Base-by-base conservation (phyloP, 2,329 filamentous ascomycete species). In the Sphaerostilbella broomeana region DNA sequence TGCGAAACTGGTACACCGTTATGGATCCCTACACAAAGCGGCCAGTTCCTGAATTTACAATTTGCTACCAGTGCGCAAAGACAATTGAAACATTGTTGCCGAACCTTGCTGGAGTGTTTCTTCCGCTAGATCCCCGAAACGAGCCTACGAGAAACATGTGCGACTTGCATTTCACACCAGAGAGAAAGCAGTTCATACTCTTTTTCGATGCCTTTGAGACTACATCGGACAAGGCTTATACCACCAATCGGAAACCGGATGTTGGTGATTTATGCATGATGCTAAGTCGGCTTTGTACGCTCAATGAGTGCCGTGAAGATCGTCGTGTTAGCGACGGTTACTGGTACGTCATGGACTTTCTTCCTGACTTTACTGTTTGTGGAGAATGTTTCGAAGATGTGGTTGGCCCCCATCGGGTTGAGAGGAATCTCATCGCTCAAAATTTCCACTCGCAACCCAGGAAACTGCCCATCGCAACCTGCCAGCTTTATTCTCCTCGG, bases 321-420 rank as follows among this genome's bases (percentile, higher is more conserved):
- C 73, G 69, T n/a, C 69, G 77, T 4, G 61, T 83, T 3, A 59
- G 68, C n/a, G 72, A 77, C 39, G 73, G 70, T 10, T 66, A 72
- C 26, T 95, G 89, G 89, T 81, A 94, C 58, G 79, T 75, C 40
- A 86, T 94, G 58, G 77, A 84, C 1, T 69, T 75, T 11, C 65
- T 94, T 0, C 85, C 84, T 0, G 76, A 88, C 33, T 78, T 95
- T 52, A 87, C 84, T 1, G 81, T 94, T 4, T 97, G 89, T 60
- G 79, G 84, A 47, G 86, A 90, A 59, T 97, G 89, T 59, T 95
- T 84, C 57, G 76, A 86, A 12, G 79, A 86, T 16, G 75, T 86
- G 1, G 77, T 95, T n/a, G 77, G 75, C 60, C 87, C 88, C 1
- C 67, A 78, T 35, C 62, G 81, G 2, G 66, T 71, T 20, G 65